Conservation (phyloP, 2,329 filamentous ascomycete genomes). For the Raffaelea ambrosiae region DNA sequence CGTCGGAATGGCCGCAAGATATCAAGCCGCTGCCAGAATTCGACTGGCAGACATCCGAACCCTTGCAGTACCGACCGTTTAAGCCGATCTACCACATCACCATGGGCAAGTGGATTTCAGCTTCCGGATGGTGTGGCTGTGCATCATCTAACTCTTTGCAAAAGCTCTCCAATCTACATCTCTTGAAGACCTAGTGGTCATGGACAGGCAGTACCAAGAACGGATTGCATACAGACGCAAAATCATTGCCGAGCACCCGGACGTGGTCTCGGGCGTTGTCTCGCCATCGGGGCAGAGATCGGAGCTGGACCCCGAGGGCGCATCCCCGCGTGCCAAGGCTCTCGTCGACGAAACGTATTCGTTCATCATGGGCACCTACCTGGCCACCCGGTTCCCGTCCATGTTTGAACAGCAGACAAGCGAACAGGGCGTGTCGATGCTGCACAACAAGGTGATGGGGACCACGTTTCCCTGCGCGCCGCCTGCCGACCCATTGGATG, state of each 20-base stretch:
- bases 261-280: slow-evolving; percentile 32
- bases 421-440: slow-evolving; percentile 19
- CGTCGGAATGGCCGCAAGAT: not conserved
- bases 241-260: slow-evolving; percentile 28
- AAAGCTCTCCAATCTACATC: slow-evolving; percentile 32
- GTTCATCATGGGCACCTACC: slow-evolving; percentile 36
- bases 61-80: slow-evolving; percentile 35
- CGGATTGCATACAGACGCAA: slow-evolving; percentile 30
- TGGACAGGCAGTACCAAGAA: slow-evolving; percentile 41
- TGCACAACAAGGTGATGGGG: slow-evolving; percentile 30
- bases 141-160: not conserved
- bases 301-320: slow-evolving; percentile 12
- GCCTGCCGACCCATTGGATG: slow-evolving; percentile 18
- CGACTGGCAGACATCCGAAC: slow-evolving; percentile 30
- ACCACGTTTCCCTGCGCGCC: slow-evolving; percentile 19
- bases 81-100: slow-evolving; percentile 46
- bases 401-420: slow-evolving; percentile 33
- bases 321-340: slow-evolving; percentile 16
- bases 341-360: slow-evolving; percentile 40
- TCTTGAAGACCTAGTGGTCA: slow-evolving; percentile 41
- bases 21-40: slow-evolving; percentile 20
- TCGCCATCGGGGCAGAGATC: slow-evolving; percentile 10
- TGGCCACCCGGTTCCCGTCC: slow-evolving; percentile 39
- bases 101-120: slow-evolving; percentile 32
- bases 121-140: not conserved